Percentiles rank a stretch among this genome's conserved stretches.
Evolutionary conservation across 176 grass and related monocot genomes (phyloP).

Genomic region (Carex kokanica): DNA sequence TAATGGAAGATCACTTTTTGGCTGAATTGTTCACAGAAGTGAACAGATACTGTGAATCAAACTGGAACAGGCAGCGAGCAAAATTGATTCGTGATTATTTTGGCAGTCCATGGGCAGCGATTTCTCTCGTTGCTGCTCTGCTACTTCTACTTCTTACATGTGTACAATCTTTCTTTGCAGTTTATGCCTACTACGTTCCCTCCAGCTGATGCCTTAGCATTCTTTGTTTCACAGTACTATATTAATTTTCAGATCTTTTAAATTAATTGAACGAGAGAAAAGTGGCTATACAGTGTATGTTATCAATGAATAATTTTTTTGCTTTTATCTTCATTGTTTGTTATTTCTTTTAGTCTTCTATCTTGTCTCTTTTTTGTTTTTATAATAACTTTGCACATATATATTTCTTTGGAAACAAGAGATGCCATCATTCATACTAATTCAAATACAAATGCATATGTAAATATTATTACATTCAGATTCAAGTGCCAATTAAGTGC

Average conservation of each 20-base stretch:
- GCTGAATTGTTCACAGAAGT: not conserved
- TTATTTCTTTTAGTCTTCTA: not conserved
- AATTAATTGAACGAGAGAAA: not conserved
- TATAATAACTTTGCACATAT: not conserved
- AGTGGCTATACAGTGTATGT: not conserved
- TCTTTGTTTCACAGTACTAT: not conserved
- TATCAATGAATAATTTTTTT: not conserved
- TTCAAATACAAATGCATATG: not conserved
- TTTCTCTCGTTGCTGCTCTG: slow-evolving; percentile 1
- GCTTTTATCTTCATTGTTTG: not conserved
- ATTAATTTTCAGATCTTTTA: too few species aligned
- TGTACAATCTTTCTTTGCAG: slow-evolving; percentile 7
- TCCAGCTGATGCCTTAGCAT: not conserved
- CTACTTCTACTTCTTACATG: slow-evolving; percentile 21
- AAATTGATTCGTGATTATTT: slow-evolving; percentile 24
- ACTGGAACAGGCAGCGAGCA: slow-evolving; percentile 16
- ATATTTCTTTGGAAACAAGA: not conserved
- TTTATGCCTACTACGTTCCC: slow-evolving; percentile 9
- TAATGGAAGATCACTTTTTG: not conserved
- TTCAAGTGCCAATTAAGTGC: not conserved
- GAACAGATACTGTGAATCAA: slow-evolving; percentile 21
- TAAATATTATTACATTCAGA: not conserved
- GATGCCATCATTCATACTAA: not conserved
- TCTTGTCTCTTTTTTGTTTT: not conserved
- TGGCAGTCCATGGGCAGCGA: slow-evolving; percentile 12